These are phyloP conservation scores for Xylariales sp. DNA, from an alignment of 2,329 filamentous ascomycete genomes.

Conservation along the genomic window DNA sequence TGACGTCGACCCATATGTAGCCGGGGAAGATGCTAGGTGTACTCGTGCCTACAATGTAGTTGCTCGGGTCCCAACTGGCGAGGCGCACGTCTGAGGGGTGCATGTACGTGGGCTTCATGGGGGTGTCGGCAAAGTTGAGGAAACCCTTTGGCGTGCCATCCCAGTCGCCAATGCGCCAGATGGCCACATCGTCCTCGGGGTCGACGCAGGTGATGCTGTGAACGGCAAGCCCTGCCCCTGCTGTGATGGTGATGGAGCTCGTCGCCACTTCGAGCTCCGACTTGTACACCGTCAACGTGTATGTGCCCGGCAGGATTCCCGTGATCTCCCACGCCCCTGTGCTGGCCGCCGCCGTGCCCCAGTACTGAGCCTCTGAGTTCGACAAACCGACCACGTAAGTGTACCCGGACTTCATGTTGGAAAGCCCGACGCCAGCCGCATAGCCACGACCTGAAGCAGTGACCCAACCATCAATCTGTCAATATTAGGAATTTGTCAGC, in stretches of 20 bases:
- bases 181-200: conserved; percentile 23
- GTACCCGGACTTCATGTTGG: conserved; percentile 32
- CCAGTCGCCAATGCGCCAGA: conserved; percentile 32
- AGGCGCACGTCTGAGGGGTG: conserved; percentile 30
- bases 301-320: conserved; percentile 26
- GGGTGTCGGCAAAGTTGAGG: conserved; percentile 28
- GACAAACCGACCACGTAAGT: conserved; percentile 32
- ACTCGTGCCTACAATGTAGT: conserved; percentile 30
- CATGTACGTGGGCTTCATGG: conserved; percentile 37
- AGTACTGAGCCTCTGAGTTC: conserved; percentile 31
- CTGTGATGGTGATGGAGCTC: conserved; percentile 19
- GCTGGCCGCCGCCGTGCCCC: conserved; percentile 19
- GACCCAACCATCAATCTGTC: conserved; percentile 25
- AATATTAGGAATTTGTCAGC: not conserved
- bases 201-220: conserved; percentile 24
- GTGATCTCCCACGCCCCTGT: conserved; percentile 23
- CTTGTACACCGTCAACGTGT: conserved; percentile 28
- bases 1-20: conserved; percentile 37
- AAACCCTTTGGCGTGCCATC: conserved; percentile 30
- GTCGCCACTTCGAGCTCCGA: conserved; percentile 26
- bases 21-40: conserved; percentile 29
- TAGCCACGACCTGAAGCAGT: conserved; percentile 22
- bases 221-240: conserved; percentile 21
- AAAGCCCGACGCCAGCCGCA: conserved; percentile 24
- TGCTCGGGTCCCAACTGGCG: conserved; percentile 22